Evolutionary conservation across 139 green algal genomes (phyloP).

Genomic region (Tetraselmis chui): DNA sequence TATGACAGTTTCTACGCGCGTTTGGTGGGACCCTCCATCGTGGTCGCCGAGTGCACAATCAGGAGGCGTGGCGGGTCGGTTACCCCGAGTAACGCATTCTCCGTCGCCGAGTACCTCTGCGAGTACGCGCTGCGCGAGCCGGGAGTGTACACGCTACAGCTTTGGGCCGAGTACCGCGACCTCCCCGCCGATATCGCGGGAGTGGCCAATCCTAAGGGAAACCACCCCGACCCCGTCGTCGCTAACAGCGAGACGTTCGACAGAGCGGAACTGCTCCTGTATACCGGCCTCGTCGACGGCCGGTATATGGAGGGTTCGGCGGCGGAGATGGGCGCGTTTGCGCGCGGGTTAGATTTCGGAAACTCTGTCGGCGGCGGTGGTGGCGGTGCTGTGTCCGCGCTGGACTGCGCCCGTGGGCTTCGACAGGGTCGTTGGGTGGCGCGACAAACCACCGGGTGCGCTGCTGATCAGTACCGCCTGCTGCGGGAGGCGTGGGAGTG

Average conservation of each 20-base stretch:
- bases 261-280: background rate
- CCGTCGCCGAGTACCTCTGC: background rate
- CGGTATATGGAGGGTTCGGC: background rate
- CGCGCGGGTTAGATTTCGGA: background rate
- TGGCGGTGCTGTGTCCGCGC: background rate
- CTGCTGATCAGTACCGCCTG: background rate
- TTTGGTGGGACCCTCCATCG: background rate
- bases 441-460: background rate
- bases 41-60: background rate
- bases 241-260: background rate
- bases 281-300: background rate
- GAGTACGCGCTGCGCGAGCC: background rate
- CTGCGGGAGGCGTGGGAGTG: constrained; percentile 1
- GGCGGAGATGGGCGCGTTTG: background rate
- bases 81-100: too few relatives aligned
- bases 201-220: background rate
- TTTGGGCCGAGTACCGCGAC: background rate
- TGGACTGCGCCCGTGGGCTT: background rate
- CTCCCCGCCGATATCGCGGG: background rate
- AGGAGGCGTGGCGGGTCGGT: background rate
- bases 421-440: background rate
- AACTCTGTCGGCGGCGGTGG: background rate
- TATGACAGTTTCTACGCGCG: background rate
- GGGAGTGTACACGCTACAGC: background rate
- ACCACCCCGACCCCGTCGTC: background rate